These are phyloP conservation scores for Amylostereum areolatum DNA, from an alignment of 1,284 basidiomycete species.

Conservation along the genomic window DNA sequence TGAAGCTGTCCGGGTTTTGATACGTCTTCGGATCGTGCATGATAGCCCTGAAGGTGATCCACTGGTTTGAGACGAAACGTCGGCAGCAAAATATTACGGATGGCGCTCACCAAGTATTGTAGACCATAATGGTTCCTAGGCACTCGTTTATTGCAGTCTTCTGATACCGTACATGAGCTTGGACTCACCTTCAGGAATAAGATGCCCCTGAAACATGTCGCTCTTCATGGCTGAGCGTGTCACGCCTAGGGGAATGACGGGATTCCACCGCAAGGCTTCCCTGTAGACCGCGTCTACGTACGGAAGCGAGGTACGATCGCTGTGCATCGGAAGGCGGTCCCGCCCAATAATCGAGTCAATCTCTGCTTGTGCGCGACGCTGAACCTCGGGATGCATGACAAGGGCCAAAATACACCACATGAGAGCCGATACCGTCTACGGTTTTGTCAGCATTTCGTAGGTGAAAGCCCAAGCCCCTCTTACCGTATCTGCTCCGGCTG, in stretches of 20 bases:
- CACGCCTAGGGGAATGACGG: neutral
- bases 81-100: neutral
- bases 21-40: neutral
- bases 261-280: slow-evolving; percentile 4
- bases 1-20: neutral
- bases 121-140: neutral
- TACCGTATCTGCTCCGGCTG: slow-evolving; percentile 8
- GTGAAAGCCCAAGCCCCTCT: neutral
- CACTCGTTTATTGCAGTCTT: neutral
- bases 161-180: neutral
- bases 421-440: slow-evolving; percentile 3
- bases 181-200: neutral
- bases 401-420: neutral
- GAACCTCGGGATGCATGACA: slow-evolving; percentile 5
- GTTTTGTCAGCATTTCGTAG: too few species aligned
- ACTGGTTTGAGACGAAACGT: neutral
- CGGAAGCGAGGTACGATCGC: slow-evolving; percentile 6
- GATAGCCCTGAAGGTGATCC: neutral
- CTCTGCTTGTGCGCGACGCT: slow-evolving; percentile 4
- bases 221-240: neutral
- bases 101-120: neutral
- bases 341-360: slow-evolving; percentile 4
- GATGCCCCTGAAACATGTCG: neutral
- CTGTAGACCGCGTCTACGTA: slow-evolving; percentile 6
- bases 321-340: slow-evolving; percentile 5